Conservation (phyloP, 2,329 filamentous ascomycete species). For the Laburnicola sp. region DNA sequence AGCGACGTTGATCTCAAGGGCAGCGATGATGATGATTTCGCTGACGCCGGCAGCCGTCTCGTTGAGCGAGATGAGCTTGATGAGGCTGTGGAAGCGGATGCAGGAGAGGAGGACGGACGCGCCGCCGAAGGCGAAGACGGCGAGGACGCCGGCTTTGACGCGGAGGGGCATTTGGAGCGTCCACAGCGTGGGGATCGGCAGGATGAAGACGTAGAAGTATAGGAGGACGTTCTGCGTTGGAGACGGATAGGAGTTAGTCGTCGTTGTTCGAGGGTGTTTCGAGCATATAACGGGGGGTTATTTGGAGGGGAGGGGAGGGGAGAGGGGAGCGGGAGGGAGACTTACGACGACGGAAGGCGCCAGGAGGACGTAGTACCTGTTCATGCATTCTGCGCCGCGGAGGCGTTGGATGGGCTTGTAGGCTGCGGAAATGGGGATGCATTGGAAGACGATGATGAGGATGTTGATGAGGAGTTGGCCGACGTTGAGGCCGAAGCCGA, state of each 20-base stretch:
- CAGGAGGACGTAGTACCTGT: not conserved
- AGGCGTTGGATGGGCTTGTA: constrained; percentile 1
- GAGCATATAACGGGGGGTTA: not conserved
- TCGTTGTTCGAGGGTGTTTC: too few species aligned
- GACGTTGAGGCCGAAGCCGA: constrained; percentile 4
- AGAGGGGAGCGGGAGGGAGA: too few species aligned
- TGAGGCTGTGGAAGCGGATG: constrained; percentile 8
- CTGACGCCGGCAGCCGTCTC: constrained; percentile 1
- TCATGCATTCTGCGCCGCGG: constrained; percentile 8
- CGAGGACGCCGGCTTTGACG: constrained; percentile 1
- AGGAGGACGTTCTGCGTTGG: not conserved
- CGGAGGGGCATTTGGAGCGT: constrained; percentile 4
- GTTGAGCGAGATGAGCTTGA: not conserved
- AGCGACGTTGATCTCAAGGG: constrained; percentile 10
- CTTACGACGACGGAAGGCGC: not conserved
- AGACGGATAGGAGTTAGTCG: not conserved
- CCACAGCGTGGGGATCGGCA: not conserved
- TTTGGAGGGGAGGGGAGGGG: too few species aligned
- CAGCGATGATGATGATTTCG: constrained; percentile 8
- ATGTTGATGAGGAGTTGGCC: constrained; percentile 7
- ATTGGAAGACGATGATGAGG: constrained; percentile 9
- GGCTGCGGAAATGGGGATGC: constrained; percentile 6
- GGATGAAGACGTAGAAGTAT: not conserved
- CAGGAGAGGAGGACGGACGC: constrained; percentile 7
- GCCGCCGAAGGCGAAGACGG: constrained; percentile 7